These are phyloP conservation scores for Schizochytrium sp. DNA, from an alignment of 108 stramenopile genomes.

Conservation along the genomic window DNA sequence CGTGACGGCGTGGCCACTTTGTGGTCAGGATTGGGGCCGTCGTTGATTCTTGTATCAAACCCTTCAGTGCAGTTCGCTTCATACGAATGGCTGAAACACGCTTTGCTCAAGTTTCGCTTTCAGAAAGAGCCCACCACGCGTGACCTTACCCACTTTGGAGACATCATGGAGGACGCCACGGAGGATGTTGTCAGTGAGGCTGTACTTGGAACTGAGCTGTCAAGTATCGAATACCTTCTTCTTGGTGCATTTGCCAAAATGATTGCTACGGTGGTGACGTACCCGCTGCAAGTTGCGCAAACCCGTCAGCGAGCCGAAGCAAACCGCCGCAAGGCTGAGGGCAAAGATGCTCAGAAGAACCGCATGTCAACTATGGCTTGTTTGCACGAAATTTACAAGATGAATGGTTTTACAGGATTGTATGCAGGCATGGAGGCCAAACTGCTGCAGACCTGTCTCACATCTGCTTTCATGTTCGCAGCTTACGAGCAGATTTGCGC, in stretches of 20 bases:
- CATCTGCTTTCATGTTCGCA: constrained; percentile 74
- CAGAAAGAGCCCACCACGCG: not conserved
- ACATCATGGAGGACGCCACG: constrained; percentile 50
- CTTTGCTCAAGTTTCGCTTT: constrained; percentile 58
- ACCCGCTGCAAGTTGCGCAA: constrained; percentile 79
- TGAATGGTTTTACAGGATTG: constrained; percentile 71
- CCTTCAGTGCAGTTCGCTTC: constrained; percentile 79
- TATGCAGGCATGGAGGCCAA: constrained; percentile 79
- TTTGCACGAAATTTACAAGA: constrained; percentile 62
- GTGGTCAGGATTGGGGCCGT: constrained; percentile 76
- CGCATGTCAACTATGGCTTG: constrained; percentile 8
- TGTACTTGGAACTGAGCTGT: not conserved
- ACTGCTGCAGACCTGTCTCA: constrained; percentile 77
- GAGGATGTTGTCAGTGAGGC: constrained; percentile 58
- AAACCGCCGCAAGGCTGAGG: not conserved
- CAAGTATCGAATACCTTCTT: constrained; percentile 71
- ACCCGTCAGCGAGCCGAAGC: constrained; percentile 70
- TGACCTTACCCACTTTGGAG: constrained; percentile 26
- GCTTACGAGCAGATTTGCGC: constrained; percentile 74
- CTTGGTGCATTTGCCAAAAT: constrained; percentile 77
- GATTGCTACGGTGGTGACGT: constrained; percentile 76
- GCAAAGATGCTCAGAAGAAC: not conserved
- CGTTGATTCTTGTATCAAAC: constrained; percentile 78
- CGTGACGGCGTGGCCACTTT: constrained; percentile 74
- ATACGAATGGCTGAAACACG: constrained; percentile 77